phyloP scores from a whole-genome alignment of 2,329 filamentous ascomycete genomes.

The Fusarium sp. region DNA sequence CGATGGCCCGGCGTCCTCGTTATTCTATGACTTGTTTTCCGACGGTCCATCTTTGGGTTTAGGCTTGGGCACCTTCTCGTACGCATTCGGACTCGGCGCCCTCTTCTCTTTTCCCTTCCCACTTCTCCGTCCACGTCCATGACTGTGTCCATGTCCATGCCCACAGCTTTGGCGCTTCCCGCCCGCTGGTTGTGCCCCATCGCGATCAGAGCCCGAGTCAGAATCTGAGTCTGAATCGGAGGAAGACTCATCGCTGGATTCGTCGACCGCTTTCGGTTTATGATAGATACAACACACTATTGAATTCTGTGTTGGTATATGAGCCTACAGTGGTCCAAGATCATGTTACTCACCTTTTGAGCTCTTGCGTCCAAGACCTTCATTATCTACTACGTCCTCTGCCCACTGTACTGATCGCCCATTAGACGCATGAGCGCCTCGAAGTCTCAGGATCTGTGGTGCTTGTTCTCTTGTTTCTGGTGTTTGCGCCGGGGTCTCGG shows the following conservation, averaged over 20 bases:
- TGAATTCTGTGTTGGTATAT: not conserved
- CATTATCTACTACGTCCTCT: slow-evolving; percentile 93
- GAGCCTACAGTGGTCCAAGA: not conserved
- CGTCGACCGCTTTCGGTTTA: slow-evolving; percentile 81
- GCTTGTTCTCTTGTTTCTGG: slow-evolving; percentile 47
- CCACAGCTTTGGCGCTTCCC: slow-evolving; percentile 58
- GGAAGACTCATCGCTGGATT: slow-evolving; percentile 79
- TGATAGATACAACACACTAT: slow-evolving; percentile 99
- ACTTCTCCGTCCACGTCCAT: slow-evolving; percentile 48
- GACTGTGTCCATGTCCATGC: slow-evolving; percentile 52
- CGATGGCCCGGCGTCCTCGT: not conserved
- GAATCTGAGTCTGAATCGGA: slow-evolving; percentile 70
- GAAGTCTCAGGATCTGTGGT: slow-evolving; percentile 61
- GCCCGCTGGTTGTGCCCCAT: slow-evolving; percentile 41
- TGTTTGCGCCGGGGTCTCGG: slow-evolving; percentile 45
- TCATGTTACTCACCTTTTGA: slow-evolving; percentile 77
- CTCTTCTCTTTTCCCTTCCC: slow-evolving; percentile 55
- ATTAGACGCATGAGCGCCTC: slow-evolving; percentile 59
- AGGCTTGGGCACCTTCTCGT: slow-evolving; percentile 75
- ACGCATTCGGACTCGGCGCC: slow-evolving; percentile 80
- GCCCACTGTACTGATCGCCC: slow-evolving; percentile 86
- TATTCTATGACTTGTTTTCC: slow-evolving; percentile 39
- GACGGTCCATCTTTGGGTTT: slow-evolving; percentile 51
- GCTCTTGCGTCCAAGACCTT: slow-evolving; percentile 91
- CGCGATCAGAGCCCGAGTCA: slow-evolving; percentile 50